These are phyloP conservation scores for Gleditsia sinensis DNA, from an alignment of 306 rosid genomes.

Conservation along the genomic window DNA sequence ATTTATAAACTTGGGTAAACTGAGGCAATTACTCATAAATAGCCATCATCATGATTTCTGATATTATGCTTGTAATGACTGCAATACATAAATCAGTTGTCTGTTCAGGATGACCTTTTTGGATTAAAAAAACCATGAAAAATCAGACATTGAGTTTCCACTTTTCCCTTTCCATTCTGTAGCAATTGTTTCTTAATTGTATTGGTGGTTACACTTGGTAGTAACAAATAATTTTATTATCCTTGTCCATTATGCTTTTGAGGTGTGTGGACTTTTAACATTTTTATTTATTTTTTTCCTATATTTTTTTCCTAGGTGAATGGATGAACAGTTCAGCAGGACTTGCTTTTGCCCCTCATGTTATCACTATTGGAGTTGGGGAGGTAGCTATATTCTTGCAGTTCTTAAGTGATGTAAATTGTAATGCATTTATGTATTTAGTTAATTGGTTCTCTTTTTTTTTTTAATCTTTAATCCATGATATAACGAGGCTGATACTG, in stretches of 20 bases:
- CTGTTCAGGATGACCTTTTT: neutral
- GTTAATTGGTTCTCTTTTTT: neutral
- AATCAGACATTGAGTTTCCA: neutral
- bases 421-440: neutral
- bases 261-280: conserved; percentile 1
- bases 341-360: conserved; percentile 92
- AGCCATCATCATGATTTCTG: conserved; percentile 12
- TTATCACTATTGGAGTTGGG: conserved; percentile 74
- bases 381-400: conserved; percentile 61
- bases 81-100: conserved; percentile 1
- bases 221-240: neutral
- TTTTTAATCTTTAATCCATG: neutral
- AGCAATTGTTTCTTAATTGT: neutral
- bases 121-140: neutral
- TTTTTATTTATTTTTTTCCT: conserved; percentile 3
- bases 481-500: neutral
- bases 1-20: neutral
- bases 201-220: conserved; percentile 10
- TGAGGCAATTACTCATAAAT: neutral
- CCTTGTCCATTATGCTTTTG: conserved; percentile 2
- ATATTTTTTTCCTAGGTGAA: conserved; percentile 83
- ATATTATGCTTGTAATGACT: neutral
- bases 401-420: conserved; percentile 12
- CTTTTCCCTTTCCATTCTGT: neutral
- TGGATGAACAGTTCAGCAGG: conserved; percentile 99